Percentiles rank a stretch among this genome's conserved stretches.
phyloP scores from a whole-genome alignment of 2,329 filamentous ascomycete genomes.

The Aspergillus phoenicis region DNA sequence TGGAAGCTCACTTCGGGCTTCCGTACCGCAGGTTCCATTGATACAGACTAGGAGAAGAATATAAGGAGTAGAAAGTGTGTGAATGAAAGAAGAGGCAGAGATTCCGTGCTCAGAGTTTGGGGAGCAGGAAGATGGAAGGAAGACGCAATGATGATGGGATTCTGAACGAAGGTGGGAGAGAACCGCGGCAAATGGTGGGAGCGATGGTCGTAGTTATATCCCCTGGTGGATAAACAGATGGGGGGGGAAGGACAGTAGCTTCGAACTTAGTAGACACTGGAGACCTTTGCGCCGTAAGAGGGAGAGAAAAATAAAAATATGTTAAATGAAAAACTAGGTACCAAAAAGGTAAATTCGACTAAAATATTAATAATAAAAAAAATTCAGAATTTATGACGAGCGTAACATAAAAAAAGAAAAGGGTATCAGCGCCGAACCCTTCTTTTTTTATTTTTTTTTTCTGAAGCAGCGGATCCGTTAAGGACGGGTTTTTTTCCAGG shows the following conservation, averaged over 20 bases:
- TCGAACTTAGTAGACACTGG: not conserved
- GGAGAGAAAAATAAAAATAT: slow-evolving; percentile 5
- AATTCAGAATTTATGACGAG: not conserved
- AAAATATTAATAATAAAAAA: slow-evolving; percentile 1
- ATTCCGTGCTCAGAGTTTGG: not conserved
- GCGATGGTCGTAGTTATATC: slow-evolving; percentile 19
- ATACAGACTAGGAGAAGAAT: not conserved
- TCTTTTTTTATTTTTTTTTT: not conserved
- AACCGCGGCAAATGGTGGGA: slow-evolving; percentile 15
- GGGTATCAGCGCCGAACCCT: not conserved
- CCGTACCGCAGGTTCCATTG: slow-evolving; percentile 26
- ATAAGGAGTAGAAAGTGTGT: not conserved
- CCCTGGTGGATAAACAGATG: slow-evolving; percentile 11
- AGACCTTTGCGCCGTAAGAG: not conserved
- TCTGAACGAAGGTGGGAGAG: slow-evolving; percentile 3
- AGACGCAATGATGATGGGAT: slow-evolving; percentile 9
- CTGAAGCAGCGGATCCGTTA: slow-evolving; percentile 16
- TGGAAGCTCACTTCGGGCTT: slow-evolving; percentile 33
- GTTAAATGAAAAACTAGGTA: slow-evolving; percentile 6
- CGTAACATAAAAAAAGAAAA: slow-evolving; percentile 1
- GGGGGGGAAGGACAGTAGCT: not conserved
- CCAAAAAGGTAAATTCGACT: not conserved
- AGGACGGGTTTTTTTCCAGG: slow-evolving; percentile 7
- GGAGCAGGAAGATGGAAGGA: not conserved
- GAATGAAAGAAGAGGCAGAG: not conserved